Evolutionary conservation across 2,329 filamentous ascomycete species (phyloP).

Genomic region (Neospermospora avenae): DNA sequence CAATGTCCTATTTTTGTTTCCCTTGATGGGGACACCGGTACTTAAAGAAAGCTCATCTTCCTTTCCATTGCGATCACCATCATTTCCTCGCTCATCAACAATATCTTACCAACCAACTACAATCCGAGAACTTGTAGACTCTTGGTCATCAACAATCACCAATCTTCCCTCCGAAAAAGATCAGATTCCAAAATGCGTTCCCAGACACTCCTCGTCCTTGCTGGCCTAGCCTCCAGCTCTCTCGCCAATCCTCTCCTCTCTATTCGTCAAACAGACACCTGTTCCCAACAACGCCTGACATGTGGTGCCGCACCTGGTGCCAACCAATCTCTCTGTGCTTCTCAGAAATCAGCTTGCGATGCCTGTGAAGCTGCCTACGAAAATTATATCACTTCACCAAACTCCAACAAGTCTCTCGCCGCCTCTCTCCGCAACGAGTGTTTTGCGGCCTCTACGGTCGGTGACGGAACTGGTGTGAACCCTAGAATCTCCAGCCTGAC

Average conservation of each 20-base stretch:
- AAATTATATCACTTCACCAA: neutral
- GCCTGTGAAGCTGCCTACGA: conserved; percentile 3
- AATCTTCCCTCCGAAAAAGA: neutral
- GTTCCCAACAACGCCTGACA: neutral
- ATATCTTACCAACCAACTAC: too few species aligned
- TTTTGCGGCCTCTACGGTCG: neutral
- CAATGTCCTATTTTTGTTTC: neutral
- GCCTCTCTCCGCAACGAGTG: conserved; percentile 4
- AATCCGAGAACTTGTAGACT: neutral
- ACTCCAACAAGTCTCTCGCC: conserved; percentile 1
- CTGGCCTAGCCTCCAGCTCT: conserved; percentile 1
- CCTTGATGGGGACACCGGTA: too few species aligned
- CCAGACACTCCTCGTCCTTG: neutral
- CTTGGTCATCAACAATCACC: neutral
- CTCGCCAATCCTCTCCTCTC: conserved; percentile 6
- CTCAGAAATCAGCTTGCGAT: conserved; percentile 1
- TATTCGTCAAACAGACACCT: too few species aligned
- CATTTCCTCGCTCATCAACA: too few species aligned
- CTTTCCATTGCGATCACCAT: neutral
- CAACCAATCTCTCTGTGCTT: neutral
- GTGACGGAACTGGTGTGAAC: neutral
- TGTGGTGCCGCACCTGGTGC: neutral
- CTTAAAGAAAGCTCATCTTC: too few species aligned
- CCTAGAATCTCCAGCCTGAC: conserved; percentile 1
- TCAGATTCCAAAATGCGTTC: neutral